phyloP scores from a whole-genome alignment of 1,284 basidiomycete species.

The Ganoderma sinense region DNA sequence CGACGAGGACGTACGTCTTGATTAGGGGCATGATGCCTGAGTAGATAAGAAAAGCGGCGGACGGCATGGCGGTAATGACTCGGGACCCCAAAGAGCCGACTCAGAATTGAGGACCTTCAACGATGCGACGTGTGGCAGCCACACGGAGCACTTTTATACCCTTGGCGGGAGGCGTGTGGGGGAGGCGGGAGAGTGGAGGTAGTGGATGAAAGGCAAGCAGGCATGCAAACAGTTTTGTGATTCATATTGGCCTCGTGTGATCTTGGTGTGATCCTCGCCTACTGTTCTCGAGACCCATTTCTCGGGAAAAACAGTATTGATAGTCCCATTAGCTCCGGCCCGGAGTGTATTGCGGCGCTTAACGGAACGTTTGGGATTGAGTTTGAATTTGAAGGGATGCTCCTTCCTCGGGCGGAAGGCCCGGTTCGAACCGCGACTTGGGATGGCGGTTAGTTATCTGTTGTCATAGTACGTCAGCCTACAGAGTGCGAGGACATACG shows the following conservation, averaged over 20 bases:
- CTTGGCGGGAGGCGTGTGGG: not conserved
- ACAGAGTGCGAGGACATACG: too few species aligned
- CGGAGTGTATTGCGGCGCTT: too few species aligned
- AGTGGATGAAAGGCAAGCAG: constrained; percentile 11
- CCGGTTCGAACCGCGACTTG: too few species aligned
- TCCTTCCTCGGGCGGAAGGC: too few species aligned
- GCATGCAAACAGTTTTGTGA: constrained; percentile 12
- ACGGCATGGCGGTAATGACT: constrained; percentile 23
- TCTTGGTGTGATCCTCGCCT: not conserved
- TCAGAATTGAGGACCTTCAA: too few species aligned
- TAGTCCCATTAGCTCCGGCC: not conserved
- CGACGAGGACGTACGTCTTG: constrained; percentile 36
- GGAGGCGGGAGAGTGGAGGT: constrained; percentile 3
- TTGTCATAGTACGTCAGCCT: too few species aligned
- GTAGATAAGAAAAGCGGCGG: constrained; percentile 42
- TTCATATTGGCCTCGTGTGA: constrained; percentile 1
- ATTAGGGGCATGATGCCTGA: constrained; percentile 43
- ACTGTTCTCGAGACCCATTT: constrained; percentile 20
- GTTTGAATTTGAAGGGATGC: too few species aligned
- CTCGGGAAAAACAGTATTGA: constrained; percentile 4
- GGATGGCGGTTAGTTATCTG: too few species aligned
- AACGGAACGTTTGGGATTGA: too few species aligned
- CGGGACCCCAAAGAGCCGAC: constrained; percentile 1
- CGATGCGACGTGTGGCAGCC: not conserved
- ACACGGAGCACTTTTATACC: constrained; percentile 14